Evolutionary conservation across 768 basidiomycete species (phyloP).

Genomic region (Leucocoprinus sp.): DNA sequence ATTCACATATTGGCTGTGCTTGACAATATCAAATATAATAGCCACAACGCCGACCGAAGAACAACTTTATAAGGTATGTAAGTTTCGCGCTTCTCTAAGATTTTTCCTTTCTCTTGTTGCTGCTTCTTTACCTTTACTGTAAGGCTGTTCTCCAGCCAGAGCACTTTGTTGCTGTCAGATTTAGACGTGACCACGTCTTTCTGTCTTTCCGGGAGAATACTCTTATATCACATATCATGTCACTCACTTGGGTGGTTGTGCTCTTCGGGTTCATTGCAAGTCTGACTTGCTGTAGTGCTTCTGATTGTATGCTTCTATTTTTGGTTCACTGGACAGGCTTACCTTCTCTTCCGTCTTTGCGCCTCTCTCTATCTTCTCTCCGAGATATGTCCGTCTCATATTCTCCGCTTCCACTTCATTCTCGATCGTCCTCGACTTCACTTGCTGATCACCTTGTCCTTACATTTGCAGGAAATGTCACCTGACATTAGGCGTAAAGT

Average conservation of each 20-base stretch:
- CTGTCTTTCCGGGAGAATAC: neutral
- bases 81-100: neutral
- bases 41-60: slow-evolving; percentile 47
- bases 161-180: neutral
- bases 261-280: neutral
- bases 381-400: slow-evolving; percentile 6
- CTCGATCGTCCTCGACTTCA: neutral
- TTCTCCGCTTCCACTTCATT: slow-evolving; percentile 7
- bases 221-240: neutral
- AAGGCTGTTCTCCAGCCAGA: slow-evolving; percentile 3
- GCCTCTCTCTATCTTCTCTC: slow-evolving; percentile 5
- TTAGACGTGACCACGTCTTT: neutral
- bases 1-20: slow-evolving; percentile 16
- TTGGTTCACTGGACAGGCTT: neutral
- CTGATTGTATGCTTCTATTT: neutral
- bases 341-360: slow-evolving; percentile 4
- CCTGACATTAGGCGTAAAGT: slow-evolving; percentile 59
- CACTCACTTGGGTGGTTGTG: neutral
- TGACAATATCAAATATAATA: slow-evolving; percentile 17
- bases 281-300: neutral
- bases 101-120: slow-evolving; percentile 3
- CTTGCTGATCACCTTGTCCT: slow-evolving; percentile 10
- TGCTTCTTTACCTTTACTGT: slow-evolving; percentile 9
- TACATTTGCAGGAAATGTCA: slow-evolving; percentile 42
- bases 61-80: slow-evolving; percentile 40